Percentiles rank a stretch among this genome's conserved stretches.
Conservation (phyloP, 805 yeast genomes). For the Zygosaccharomyces siamensis region DNA sequence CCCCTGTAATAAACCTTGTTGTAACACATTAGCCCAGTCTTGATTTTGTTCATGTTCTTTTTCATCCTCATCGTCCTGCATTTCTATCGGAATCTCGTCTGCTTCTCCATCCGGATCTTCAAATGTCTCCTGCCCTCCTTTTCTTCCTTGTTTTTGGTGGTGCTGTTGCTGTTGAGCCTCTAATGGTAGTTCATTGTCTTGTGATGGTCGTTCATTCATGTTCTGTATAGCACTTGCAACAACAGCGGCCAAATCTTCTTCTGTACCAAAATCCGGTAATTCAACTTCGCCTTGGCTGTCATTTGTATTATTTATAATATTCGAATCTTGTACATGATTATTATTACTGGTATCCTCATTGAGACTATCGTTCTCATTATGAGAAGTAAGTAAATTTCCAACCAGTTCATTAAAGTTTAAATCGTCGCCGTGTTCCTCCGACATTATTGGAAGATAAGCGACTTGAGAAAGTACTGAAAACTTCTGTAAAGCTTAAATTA, state of each 20-base stretch:
- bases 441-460: slow-evolving; percentile 12
- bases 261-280: slow-evolving; percentile 23
- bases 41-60: slow-evolving; percentile 19
- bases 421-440: slow-evolving; percentile 29
- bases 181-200: slow-evolving; percentile 1
- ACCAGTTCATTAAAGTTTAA: slow-evolving; percentile 33
- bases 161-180: background rate
- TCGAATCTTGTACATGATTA: slow-evolving; percentile 1
- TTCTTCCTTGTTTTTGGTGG: background rate
- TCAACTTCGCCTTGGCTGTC: slow-evolving; percentile 2
- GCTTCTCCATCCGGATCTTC: background rate
- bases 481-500: background rate
- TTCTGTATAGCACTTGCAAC: slow-evolving; percentile 39
- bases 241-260: slow-evolving; percentile 36
- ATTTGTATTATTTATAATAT: background rate
- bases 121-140: background rate
- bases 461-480: background rate
- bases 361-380: slow-evolving; percentile 15
- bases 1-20: slow-evolving; percentile 26
- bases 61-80: slow-evolving; percentile 3
- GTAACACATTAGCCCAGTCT: slow-evolving; percentile 32
- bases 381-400: slow-evolving; percentile 31
- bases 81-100: slow-evolving; percentile 1
- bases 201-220: slow-evolving; percentile 16
- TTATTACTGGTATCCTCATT: background rate